Evolutionary conservation across 352 stramenopile genomes (phyloP).

Genomic region (Vaucheria bursata): DNA sequence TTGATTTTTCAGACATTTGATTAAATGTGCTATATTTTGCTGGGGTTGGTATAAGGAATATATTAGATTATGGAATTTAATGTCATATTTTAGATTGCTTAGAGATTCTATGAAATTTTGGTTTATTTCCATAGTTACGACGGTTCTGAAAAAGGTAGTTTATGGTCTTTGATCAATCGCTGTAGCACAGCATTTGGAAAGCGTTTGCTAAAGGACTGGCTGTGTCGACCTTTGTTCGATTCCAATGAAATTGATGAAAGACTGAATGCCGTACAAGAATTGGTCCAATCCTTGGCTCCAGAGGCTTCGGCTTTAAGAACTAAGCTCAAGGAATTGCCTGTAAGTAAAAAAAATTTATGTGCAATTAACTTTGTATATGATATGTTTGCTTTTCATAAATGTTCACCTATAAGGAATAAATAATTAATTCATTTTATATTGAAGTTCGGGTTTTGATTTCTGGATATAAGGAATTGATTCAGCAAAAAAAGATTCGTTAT

Average conservation of each 20-base stretch:
- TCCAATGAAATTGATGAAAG: slow-evolving; percentile 83
- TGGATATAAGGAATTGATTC: no score
- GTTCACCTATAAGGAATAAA: no score
- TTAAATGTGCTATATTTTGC: no score
- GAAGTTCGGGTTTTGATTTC: no score
- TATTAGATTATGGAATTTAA: no score
- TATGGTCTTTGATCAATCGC: slow-evolving; percentile 74
- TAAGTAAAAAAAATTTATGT: not conserved
- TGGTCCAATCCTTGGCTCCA: slow-evolving; percentile 66
- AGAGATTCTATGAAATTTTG: not conserved
- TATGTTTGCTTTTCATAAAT: no score
- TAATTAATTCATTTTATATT: no score
- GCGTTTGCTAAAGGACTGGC: slow-evolving; percentile 88
- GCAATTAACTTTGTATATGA: no score
- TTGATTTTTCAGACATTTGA: no score
- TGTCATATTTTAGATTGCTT: no score
- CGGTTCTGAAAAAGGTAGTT: slow-evolving; percentile 70
- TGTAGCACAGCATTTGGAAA: slow-evolving; percentile 83
- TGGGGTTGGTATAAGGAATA: no score
- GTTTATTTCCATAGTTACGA: slow-evolving; percentile 59
- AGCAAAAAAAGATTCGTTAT: no score
- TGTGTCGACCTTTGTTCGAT: slow-evolving; percentile 88
- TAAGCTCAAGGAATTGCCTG: slow-evolving; percentile 64
- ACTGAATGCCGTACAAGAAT: slow-evolving; percentile 87
- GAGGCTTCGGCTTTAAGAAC: slow-evolving; percentile 64